Conservation (phyloP, 148 eudicot genomes). For the Rhododendron ovatum region DNA sequence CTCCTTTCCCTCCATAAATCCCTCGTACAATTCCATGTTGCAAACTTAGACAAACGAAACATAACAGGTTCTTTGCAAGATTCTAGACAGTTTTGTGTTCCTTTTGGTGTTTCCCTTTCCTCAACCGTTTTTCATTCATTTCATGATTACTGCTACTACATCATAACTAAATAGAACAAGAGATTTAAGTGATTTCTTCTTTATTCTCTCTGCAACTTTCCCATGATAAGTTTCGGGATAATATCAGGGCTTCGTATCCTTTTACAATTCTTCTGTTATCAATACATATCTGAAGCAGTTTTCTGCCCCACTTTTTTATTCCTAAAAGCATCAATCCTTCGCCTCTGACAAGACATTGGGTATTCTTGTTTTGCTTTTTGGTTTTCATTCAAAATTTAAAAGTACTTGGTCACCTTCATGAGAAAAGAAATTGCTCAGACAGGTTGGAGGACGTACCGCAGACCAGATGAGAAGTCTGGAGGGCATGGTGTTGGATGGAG, state of each 20-base stretch:
- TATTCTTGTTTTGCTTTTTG: not conserved
- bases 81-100: not conserved
- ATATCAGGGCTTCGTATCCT: not conserved
- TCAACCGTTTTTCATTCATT: not conserved
- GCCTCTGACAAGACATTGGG: not conserved
- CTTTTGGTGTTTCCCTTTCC: not conserved
- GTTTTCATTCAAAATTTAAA: not conserved
- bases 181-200: not conserved
- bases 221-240: not conserved
- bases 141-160: not conserved
- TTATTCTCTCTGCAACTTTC: not conserved
- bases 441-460: slow-evolving; percentile 97
- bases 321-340: not conserved
- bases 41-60: not conserved
- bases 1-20: not conserved
- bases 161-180: not conserved
- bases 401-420: slow-evolving; percentile 24
- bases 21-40: not conserved
- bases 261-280: not conserved
- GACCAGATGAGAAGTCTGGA: slow-evolving; percentile 95
- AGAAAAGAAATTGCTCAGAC: slow-evolving; percentile 60
- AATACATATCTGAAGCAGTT: not conserved
- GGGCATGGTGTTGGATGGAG: slow-evolving; percentile 99
- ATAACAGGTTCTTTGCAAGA: not conserved
- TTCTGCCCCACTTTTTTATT: not conserved